Conservation (phyloP, 495 filamentous ascomycete species). For the Penicillium ochrochloron region DNA sequence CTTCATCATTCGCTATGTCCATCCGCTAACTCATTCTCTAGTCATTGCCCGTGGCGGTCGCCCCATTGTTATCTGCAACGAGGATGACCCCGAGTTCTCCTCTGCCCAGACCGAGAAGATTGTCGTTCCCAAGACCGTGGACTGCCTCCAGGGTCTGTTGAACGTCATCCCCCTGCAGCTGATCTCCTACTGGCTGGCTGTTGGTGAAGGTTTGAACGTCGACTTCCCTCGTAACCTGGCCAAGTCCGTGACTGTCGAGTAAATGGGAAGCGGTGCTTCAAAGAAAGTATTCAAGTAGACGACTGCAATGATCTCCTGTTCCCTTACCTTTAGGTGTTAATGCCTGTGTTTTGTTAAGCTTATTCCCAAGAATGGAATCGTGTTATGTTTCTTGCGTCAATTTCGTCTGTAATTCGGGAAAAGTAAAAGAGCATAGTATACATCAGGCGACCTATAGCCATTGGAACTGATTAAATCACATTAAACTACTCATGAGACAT, state of each 20-base stretch:
- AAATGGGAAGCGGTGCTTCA: constrained; percentile 36
- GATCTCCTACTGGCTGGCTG: constrained; percentile 98
- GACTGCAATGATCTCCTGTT: constrained; percentile 35
- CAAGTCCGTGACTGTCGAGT: constrained; percentile 99
- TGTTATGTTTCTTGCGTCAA: neutral
- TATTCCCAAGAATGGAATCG: constrained; percentile 29
- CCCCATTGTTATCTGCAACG: constrained; percentile 98
- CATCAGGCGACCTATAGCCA: neutral
- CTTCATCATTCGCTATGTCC: neutral
- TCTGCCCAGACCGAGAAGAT: constrained; percentile 90
- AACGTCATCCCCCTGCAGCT: constrained; percentile 98
- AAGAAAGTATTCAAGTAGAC: constrained; percentile 27
- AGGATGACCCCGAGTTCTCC: constrained; percentile 85
- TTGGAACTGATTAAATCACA: neutral
- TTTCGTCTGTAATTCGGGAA: neutral
- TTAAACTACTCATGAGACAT: too few relatives aligned
- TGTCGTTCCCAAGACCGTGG: constrained; percentile 93
- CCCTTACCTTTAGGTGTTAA: constrained; percentile 35
- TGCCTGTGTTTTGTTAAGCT: constrained; percentile 19
- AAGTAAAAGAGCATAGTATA: neutral
- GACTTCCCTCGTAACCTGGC: constrained; percentile 98
- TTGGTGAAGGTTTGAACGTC: constrained; percentile 92
- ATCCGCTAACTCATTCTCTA: constrained; percentile 29
- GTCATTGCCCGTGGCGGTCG: constrained; percentile 93
- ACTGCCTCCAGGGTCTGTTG: constrained; percentile 91